Conservation (phyloP, 2,329 filamentous ascomycete species). For the Aureobasidium sp. region DNA sequence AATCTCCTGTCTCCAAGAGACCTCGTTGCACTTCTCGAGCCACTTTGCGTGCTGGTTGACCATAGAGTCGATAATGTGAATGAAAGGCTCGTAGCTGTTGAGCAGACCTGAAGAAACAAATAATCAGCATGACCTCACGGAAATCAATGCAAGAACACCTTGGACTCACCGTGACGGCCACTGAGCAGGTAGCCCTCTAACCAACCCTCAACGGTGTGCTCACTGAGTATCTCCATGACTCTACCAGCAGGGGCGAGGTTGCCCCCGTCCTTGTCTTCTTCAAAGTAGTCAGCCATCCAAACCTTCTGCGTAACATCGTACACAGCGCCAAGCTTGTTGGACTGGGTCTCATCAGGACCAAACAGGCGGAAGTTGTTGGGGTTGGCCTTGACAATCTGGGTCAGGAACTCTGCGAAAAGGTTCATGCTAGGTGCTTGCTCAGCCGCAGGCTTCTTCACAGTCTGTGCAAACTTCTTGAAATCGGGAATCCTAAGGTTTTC, state of each 20-base stretch:
- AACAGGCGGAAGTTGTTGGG: slow-evolving; percentile 65
- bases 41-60: slow-evolving; percentile 83
- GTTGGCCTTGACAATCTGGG: slow-evolving; percentile 61
- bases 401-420: slow-evolving; percentile 61
- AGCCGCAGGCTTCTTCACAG: slow-evolving; percentile 54
- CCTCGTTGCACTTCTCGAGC: slow-evolving; percentile 74
- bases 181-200: slow-evolving; percentile 71
- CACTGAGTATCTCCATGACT: slow-evolving; percentile 79
- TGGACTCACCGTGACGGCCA: slow-evolving; percentile 55
- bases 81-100: slow-evolving; percentile 78
- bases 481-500: slow-evolving; percentile 63
- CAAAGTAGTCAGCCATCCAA: slow-evolving; percentile 72
- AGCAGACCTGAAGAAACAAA: slow-evolving; percentile 39
- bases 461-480: slow-evolving; percentile 60
- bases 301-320: slow-evolving; percentile 72
- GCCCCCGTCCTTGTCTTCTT: slow-evolving; percentile 67
- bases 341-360: slow-evolving; percentile 74
- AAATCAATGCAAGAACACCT: no score
- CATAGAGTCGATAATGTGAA: slow-evolving; percentile 79
- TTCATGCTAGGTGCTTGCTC: slow-evolving; percentile 57
- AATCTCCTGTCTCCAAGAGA: slow-evolving; percentile 67
- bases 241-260: slow-evolving; percentile 62
- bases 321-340: slow-evolving; percentile 66
- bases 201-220: slow-evolving; percentile 75
- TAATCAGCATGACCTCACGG: no score